Evolutionary conservation across 768 basidiomycete genomes (phyloP).

Genomic region (Boletellus sp.): DNA sequence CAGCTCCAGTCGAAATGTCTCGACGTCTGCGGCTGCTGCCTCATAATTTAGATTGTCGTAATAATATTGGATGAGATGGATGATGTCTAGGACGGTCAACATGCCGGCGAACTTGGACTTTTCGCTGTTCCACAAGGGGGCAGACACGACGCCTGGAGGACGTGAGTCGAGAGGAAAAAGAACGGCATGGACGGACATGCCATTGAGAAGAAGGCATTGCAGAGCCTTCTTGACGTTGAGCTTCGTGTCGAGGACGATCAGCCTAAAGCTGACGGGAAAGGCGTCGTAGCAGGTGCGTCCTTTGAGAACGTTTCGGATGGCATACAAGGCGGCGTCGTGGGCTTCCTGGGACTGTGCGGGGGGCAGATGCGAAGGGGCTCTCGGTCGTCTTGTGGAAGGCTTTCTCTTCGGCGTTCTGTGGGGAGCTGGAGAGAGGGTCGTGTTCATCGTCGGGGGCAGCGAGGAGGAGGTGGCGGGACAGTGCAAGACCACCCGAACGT

Average conservation of each 20-base stretch:
- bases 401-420: slow-evolving; percentile 46
- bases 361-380: slow-evolving; percentile 58
- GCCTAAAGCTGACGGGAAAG: slow-evolving; percentile 92
- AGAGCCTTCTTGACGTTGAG: slow-evolving; percentile 95
- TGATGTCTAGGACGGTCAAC: slow-evolving; percentile 99
- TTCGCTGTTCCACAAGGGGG: slow-evolving; percentile 97
- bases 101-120: slow-evolving; percentile 92
- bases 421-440: slow-evolving; percentile 40
- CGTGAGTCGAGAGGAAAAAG: not conserved
- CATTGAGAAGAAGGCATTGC: slow-evolving; percentile 80
- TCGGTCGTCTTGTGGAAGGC: slow-evolving; percentile 50
- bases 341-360: slow-evolving; percentile 49
- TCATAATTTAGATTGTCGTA: slow-evolving; percentile 82
- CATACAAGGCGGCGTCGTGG: slow-evolving; percentile 65
- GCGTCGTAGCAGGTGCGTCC: slow-evolving; percentile 91
- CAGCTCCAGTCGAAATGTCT: slow-evolving; percentile 84
- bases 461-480: not conserved
- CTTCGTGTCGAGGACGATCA: slow-evolving; percentile 95
- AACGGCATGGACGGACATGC: slow-evolving; percentile 32
- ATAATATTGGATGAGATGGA: slow-evolving; percentile 98
- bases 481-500: slow-evolving; percentile 6
- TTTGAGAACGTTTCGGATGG: slow-evolving; percentile 80
- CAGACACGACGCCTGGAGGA: slow-evolving; percentile 86
- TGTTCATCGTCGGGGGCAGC: slow-evolving; percentile 34
- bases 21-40: slow-evolving; percentile 84